phyloP scores from a whole-genome alignment of 2,329 filamentous ascomycete species.

The Phyllosticta paracitricarpa region DNA sequence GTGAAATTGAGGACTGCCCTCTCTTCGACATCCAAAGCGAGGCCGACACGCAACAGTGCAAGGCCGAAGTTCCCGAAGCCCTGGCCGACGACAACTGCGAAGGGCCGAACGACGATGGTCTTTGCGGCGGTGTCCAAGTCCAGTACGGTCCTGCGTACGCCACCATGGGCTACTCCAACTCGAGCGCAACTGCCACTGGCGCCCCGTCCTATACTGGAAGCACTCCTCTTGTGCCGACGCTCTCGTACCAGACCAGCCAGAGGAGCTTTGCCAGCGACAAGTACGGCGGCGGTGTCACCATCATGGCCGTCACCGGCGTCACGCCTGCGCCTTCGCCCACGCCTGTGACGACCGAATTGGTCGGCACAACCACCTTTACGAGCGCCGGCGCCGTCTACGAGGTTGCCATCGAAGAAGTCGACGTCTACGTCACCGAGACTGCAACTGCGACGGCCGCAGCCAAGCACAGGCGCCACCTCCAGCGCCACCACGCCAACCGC shows the following conservation, averaged over 20 bases:
- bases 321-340: slow-evolving; percentile 8
- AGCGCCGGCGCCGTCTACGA: slow-evolving; percentile 35
- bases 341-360: slow-evolving; percentile 14
- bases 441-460: slow-evolving; percentile 15
- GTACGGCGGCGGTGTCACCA: slow-evolving; percentile 26
- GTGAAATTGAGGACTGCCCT: slow-evolving; percentile 61
- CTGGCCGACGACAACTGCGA: slow-evolving; percentile 51
- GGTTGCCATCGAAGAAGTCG: slow-evolving; percentile 34
- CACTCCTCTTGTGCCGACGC: slow-evolving; percentile 21
- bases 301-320: slow-evolving; percentile 18
- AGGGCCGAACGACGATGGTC: slow-evolving; percentile 40
- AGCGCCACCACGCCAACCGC: slow-evolving; percentile 21
- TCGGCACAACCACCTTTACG: slow-evolving; percentile 34
- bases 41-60: slow-evolving; percentile 47
- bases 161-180: slow-evolving; percentile 17
- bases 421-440: slow-evolving; percentile 31
- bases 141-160: slow-evolving; percentile 37
- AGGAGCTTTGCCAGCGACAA: slow-evolving; percentile 20
- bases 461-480: slow-evolving; percentile 19
- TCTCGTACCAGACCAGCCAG: slow-evolving; percentile 24
- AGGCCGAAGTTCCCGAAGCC: slow-evolving; percentile 46
- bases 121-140: slow-evolving; percentile 57
- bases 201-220: slow-evolving; percentile 12
- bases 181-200: slow-evolving; percentile 10
- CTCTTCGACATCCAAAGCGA: slow-evolving; percentile 61